phyloP scores from a whole-genome alignment of 768 basidiomycete genomes.

The Tricholoma furcatifolium region DNA sequence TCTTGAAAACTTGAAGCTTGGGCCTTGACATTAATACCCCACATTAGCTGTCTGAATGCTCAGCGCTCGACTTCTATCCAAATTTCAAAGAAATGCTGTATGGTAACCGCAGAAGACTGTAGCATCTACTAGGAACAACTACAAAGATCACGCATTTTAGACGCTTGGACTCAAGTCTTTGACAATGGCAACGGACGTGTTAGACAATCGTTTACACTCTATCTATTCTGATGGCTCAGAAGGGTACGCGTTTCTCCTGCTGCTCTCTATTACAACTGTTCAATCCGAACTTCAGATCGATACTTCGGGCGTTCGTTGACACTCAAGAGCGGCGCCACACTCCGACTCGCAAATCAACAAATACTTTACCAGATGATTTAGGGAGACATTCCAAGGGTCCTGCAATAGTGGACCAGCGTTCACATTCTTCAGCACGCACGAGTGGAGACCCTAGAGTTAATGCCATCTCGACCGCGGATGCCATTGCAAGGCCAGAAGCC shows the following conservation, averaged over 20 bases:
- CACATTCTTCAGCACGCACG: too few relatives aligned
- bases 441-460: too few relatives aligned
- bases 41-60: not conserved
- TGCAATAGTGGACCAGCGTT: not conserved
- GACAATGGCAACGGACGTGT: not conserved
- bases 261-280: too few relatives aligned
- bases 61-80: not conserved
- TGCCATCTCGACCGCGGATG: too few relatives aligned
- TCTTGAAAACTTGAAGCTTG: too few relatives aligned
- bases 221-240: slow-evolving; percentile 7
- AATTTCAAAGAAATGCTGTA: not conserved
- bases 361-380: not conserved
- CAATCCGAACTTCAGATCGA: not conserved
- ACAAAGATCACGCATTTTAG: too few relatives aligned
- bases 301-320: slow-evolving; percentile 7
- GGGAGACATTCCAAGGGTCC: not conserved
- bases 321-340: not conserved
- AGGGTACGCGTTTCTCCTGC: not conserved
- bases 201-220: not conserved
- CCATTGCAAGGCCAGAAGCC: too few relatives aligned
- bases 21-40: too few relatives aligned
- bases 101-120: too few relatives aligned
- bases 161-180: not conserved
- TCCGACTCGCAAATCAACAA: not conserved
- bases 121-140: not conserved